A percentile compares a stretch with the other conserved stretches of the same genome.
Conservation (phyloP, 164 flowering plant genomes). For the Nelumbo lutea region DNA sequence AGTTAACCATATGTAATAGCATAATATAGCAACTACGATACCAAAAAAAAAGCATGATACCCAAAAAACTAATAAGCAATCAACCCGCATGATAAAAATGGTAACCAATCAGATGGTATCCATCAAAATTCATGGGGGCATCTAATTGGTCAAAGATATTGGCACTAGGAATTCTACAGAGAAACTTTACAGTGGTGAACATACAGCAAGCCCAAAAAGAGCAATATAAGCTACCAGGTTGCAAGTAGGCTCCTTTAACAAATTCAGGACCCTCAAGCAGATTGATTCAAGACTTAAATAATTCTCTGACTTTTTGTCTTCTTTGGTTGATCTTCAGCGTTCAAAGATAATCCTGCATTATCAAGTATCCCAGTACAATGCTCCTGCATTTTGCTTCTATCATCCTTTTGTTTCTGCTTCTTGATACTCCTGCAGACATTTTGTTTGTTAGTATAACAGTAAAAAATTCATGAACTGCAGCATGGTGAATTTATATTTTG, state of each 20-base stretch:
- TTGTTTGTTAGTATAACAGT: background rate
- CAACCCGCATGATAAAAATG: no score
- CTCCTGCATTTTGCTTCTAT: constrained; percentile 10
- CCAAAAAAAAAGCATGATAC: no score
- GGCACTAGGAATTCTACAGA: background rate
- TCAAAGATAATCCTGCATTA: constrained; percentile 12
- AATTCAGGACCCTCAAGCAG: background rate
- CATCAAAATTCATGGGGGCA: no score
- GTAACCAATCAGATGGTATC: no score
- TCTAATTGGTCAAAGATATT: no score
- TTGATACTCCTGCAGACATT: constrained; percentile 23
- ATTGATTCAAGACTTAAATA: constrained; percentile 17
- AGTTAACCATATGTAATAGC: no score
- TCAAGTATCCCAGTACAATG: constrained; percentile 7
- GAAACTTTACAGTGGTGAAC: background rate
- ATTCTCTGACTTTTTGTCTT: constrained; percentile 41
- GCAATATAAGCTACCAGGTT: constrained; percentile 3
- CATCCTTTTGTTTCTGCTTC: constrained; percentile 22
- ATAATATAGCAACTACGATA: no score
- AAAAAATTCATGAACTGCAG: background rate
- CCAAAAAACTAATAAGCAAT: no score
- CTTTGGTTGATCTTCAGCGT: constrained; percentile 18
- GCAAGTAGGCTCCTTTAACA: background rate
- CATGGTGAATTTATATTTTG: background rate
- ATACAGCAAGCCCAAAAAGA: background rate